Evolutionary conservation across 352 stramenopile genomes (phyloP), one percentile per base, ranked within the genome.

Genomic region (Albugo candida): DNA sequence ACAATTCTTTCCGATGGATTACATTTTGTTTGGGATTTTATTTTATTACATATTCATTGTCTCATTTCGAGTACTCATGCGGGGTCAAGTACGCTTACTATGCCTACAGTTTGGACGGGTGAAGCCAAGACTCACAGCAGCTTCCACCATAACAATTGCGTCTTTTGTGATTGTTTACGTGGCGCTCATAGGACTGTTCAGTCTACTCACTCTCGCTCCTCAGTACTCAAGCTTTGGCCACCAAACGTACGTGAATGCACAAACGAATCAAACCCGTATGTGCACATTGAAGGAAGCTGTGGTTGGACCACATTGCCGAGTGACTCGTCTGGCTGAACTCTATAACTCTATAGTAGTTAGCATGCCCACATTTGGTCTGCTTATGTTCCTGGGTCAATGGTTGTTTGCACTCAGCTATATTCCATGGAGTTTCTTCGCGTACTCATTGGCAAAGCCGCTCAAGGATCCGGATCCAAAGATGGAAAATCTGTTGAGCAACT

Each of bases 151-250:
- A 65, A 65, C 68, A 45, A 64, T 88, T 56, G 50, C 83, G 6
- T 78, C 78, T 20, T 69, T 88, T 12, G 70, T 83, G 41, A 53
- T 88, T 38, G 76, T 86, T 65, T 78, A 88, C 58, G 63, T 91
- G 49, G 64, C 74, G 27, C 79, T 91, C 51, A 65, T 88, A 17
- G 70, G 70, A 13, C 70, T 92, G 21, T 89, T 92, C 47, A 76
- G 67, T 35, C 54, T 83, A 43, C 74, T 86, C 27, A 86, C 78
- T 14, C 53, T 92, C 36, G 75, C 78, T 11, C 78, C 78, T 20
- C 78, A 92, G 51, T 92, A 92, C 53, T 63, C 76, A 14, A 87
- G 76, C 1, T 92, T 92, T 42, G 78, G 78, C 8, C 72, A 87
- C 47, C 78, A 92, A 52, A 64, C 58, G 52, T 92, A 73, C 49